phyloP scores from a whole-genome alignment of 257 asterid genomes.

The Capsicum baccatum region DNA sequence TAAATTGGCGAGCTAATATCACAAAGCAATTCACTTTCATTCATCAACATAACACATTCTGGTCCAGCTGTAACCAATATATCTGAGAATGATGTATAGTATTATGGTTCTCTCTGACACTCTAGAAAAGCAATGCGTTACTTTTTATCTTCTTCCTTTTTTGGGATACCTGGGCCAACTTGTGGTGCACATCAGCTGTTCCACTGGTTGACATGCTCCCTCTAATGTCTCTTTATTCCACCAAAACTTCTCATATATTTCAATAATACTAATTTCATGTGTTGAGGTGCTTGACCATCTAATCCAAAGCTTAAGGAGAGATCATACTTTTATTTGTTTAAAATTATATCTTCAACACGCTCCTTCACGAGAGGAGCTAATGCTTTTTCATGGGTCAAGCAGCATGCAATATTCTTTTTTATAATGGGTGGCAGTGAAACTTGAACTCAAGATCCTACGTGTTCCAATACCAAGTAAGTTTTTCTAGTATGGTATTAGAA shows the following conservation, averaged over 20 bases:
- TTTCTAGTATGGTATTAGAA: not conserved
- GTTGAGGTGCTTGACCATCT: not conserved
- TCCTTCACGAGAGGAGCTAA: not conserved
- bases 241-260: not conserved
- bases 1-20: not conserved
- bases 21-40: conserved; percentile 8
- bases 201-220: not conserved
- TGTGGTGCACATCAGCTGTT: not conserved
- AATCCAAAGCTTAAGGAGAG: conserved; percentile 7
- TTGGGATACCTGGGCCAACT: conserved; percentile 2
- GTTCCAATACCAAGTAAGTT: not conserved
- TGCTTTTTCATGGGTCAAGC: not conserved
- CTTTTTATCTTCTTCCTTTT: not conserved
- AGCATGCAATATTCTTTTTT: not conserved
- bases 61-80: not conserved
- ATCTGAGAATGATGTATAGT: not conserved
- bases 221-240: conserved; percentile 8
- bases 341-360: not conserved
- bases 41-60: not conserved
- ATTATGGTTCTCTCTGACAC: not conserved
- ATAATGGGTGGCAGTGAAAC: not conserved
- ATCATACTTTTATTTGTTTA: conserved; percentile 1
- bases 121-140: not conserved
- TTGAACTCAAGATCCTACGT: not conserved
- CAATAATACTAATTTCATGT: not conserved